Conservation (phyloP, 164 flowering plant species). For the Piper longum region DNA sequence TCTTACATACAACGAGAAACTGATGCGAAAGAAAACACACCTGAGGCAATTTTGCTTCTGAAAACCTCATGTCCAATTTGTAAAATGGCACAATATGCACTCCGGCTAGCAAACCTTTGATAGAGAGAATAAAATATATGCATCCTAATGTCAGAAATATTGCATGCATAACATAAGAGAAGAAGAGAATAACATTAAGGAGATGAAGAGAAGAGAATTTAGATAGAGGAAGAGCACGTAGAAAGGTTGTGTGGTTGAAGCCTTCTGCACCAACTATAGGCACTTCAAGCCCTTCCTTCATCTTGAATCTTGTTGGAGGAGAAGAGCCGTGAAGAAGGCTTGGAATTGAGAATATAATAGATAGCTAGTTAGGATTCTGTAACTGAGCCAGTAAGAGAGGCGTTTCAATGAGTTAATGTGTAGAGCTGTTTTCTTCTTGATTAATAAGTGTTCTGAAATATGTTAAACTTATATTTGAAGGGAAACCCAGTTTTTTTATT, state of each 20-base stretch:
- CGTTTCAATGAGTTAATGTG: no score
- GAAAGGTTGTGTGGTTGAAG: conserved; percentile 1
- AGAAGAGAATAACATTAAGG: neutral
- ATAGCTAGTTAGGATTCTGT: no score
- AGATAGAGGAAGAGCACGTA: conserved; percentile 5
- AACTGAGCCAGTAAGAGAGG: no score
- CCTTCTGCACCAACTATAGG: conserved; percentile 5
- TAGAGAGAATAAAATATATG: neutral
- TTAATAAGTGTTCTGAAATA: no score
- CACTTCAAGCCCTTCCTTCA: conserved; percentile 2
- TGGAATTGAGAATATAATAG: no score
- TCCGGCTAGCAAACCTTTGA: neutral
- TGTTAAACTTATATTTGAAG: no score
- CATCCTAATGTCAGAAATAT: no score
- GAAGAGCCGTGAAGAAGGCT: no score
- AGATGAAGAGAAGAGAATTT: neutral
- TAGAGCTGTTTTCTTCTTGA: no score
- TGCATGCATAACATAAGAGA: neutral
- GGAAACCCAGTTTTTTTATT: no score
- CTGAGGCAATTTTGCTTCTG: conserved; percentile 4
- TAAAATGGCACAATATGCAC: neutral
- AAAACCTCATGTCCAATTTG: conserved; percentile 1
- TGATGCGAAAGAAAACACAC: neutral
- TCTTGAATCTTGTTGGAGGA: no score
- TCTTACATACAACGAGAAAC: no score